phyloP scores from a whole-genome alignment of 1,139 yeast species.

The Hyphopichia burtonii region DNA sequence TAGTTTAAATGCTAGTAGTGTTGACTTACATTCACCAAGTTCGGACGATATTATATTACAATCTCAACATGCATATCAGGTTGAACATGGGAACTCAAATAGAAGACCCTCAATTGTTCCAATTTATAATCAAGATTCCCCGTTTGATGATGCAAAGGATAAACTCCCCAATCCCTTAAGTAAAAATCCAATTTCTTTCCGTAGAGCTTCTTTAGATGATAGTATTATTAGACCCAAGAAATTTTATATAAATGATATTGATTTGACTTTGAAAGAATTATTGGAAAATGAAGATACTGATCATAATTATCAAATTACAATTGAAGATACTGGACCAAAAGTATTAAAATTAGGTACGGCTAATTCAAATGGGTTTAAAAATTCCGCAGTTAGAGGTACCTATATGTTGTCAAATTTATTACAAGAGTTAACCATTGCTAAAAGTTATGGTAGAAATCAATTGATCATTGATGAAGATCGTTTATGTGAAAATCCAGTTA shows the following conservation, averaged over 20 bases:
- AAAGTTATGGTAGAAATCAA: slow-evolving; percentile 72
- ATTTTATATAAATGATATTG: slow-evolving; percentile 75
- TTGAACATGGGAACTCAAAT: background rate
- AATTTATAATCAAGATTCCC: slow-evolving; percentile 20
- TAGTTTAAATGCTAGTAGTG: background rate
- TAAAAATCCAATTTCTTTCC: slow-evolving; percentile 7
- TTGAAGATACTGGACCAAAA: slow-evolving; percentile 93
- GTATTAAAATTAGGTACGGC: slow-evolving; percentile 80
- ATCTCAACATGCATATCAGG: slow-evolving; percentile 7
- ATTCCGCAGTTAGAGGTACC: slow-evolving; percentile 79
- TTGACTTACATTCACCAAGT: slow-evolving; percentile 2
- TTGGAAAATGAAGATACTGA: slow-evolving; percentile 85
- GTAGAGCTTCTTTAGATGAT: slow-evolving; percentile 74
- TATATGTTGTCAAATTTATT: slow-evolving; percentile 85
- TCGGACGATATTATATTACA: slow-evolving; percentile 5
- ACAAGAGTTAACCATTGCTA: slow-evolving; percentile 88
- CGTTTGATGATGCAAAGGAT: slow-evolving; percentile 16
- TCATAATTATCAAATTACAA: slow-evolving; percentile 80
- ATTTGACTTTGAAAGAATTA: slow-evolving; percentile 66
- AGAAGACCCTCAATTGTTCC: slow-evolving; percentile 37
- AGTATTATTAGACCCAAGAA: slow-evolving; percentile 43
- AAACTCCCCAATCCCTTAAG: too few species aligned
- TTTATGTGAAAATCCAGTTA: slow-evolving; percentile 85
- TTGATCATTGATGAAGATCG: slow-evolving; percentile 81
- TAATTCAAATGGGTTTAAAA: slow-evolving; percentile 76